A percentile compares a stretch with the other conserved stretches of the same genome.
Conservation (phyloP, 306 rosid genomes). For the Pachyrhizus erosus region DNA sequence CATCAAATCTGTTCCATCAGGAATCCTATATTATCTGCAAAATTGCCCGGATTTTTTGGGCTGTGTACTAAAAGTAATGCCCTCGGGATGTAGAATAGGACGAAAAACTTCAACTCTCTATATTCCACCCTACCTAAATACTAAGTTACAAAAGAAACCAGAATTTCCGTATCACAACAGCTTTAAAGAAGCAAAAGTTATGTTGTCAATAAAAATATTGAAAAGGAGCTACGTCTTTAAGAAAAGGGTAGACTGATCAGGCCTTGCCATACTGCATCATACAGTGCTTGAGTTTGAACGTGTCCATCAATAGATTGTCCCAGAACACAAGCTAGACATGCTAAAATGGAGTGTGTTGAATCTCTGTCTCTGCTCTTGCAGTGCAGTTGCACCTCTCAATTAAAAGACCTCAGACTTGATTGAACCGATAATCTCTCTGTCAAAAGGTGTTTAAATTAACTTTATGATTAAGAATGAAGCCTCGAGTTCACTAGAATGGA, state of each 20-base stretch:
- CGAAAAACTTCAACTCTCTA: constrained; percentile 6
- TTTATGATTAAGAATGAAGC: constrained; percentile 23
- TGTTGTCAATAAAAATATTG: constrained; percentile 4
- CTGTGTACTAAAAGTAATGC: background rate
- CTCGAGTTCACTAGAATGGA: background rate
- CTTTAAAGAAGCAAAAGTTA: background rate
- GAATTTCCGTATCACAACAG: background rate
- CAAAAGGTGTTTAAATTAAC: constrained; percentile 35
- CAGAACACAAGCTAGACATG: constrained; percentile 6
- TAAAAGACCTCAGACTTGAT: constrained; percentile 38
- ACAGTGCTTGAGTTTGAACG: constrained; percentile 32
- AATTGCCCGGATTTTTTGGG: constrained; percentile 7
- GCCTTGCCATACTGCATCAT: constrained; percentile 15
- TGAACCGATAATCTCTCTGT: constrained; percentile 82
- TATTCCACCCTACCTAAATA: background rate
- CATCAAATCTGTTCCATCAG: background rate
- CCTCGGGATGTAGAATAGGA: background rate
- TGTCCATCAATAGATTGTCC: constrained; percentile 20
- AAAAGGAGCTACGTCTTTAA: constrained; percentile 3
- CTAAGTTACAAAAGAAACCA: background rate
- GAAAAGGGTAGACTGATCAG: background rate
- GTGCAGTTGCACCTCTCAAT: constrained; percentile 35
- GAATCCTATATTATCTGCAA: constrained; percentile 21
- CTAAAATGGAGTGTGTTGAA: background rate
- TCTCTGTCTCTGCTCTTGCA: constrained; percentile 13